Conservation (phyloP, 202 grass and related monocot species). For the Sporobolus alterniflorus region DNA sequence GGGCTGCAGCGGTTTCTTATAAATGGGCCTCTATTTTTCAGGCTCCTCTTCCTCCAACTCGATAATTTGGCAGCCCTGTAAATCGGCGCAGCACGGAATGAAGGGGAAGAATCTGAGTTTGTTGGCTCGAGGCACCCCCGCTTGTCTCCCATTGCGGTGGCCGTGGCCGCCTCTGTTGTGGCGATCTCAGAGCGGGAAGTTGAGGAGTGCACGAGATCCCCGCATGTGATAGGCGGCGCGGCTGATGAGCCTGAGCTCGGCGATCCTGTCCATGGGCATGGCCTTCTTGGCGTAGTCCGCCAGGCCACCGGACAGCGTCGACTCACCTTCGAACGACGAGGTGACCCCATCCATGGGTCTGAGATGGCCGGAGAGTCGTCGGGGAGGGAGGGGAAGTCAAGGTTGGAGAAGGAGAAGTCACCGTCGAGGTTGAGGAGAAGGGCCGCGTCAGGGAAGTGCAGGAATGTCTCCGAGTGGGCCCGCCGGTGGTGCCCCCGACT, state of each 20-base stretch:
- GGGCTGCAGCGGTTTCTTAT: too few species aligned
- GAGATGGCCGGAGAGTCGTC: constrained; percentile 58
- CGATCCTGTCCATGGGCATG: constrained; percentile 69
- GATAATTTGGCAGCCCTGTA: too few species aligned
- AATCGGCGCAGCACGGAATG: too few species aligned
- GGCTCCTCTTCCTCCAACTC: too few species aligned
- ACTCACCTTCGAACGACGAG: constrained; percentile 78
- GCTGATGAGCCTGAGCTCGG: constrained; percentile 75
- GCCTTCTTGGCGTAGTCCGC: constrained; percentile 93
- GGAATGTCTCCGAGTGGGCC: constrained; percentile 81
- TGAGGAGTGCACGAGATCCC: constrained; percentile 76
- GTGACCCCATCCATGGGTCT: constrained; percentile 62
- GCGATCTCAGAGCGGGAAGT: constrained; percentile 80
- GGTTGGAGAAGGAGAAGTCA: constrained; percentile 83
- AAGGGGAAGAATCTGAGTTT: constrained; percentile 31
- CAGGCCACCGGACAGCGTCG: constrained; percentile 29
- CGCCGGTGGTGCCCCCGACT: constrained; percentile 65
- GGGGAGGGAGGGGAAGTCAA: constrained; percentile 92
- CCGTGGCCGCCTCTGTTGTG: not conserved
- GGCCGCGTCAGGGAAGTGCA: constrained; percentile 77
- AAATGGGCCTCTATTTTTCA: too few species aligned
- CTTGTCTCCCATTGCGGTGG: constrained; percentile 34
- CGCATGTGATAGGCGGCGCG: constrained; percentile 85
- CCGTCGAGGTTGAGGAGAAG: constrained; percentile 76
- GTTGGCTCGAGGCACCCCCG: constrained; percentile 40